phyloP scores from a whole-genome alignment of 2,329 filamentous ascomycete genomes.

The Sporothrix globosa region DNA sequence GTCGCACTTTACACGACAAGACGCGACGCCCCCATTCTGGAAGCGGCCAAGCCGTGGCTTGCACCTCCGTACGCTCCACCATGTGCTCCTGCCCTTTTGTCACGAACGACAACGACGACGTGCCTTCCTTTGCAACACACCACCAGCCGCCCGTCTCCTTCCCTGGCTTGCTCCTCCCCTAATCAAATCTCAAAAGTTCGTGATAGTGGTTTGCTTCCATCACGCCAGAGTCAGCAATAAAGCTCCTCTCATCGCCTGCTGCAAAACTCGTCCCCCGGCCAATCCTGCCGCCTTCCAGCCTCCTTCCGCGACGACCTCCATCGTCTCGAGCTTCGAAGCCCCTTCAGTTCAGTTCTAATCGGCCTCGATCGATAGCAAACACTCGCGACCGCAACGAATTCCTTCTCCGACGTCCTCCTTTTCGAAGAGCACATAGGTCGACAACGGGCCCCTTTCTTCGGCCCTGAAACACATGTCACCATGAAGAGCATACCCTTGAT shows the following conservation, averaged over 20 bases:
- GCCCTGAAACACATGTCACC: slow-evolving; percentile 43
- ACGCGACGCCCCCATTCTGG: slow-evolving; percentile 32
- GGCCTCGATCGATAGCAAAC: background rate
- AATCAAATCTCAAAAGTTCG: slow-evolving; percentile 2
- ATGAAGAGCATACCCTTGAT: slow-evolving; percentile 98
- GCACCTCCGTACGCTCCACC: slow-evolving; percentile 14
- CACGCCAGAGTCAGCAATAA: background rate
- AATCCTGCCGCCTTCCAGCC: background rate
- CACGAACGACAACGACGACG: slow-evolving; percentile 22
- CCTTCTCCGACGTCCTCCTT: background rate
- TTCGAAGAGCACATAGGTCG: background rate
- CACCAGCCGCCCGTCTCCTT: too few species aligned
- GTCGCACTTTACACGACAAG: slow-evolving; percentile 35
- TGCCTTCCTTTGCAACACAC: background rate
- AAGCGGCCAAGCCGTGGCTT: slow-evolving; percentile 25
- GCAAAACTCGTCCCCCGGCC: background rate
- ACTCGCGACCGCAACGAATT: background rate
- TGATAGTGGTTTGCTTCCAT: background rate
- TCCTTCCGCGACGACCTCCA: background rate
- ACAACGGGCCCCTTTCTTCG: background rate
- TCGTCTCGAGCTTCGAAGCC: background rate
- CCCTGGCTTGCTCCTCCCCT: background rate
- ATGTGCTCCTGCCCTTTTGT: slow-evolving; percentile 16
- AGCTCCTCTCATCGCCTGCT: background rate
- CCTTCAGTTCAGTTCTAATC: background rate